These are phyloP conservation scores for Microdochium bolleyi DNA, from an alignment of 2,329 filamentous ascomycete species.

Conservation along the genomic window DNA sequence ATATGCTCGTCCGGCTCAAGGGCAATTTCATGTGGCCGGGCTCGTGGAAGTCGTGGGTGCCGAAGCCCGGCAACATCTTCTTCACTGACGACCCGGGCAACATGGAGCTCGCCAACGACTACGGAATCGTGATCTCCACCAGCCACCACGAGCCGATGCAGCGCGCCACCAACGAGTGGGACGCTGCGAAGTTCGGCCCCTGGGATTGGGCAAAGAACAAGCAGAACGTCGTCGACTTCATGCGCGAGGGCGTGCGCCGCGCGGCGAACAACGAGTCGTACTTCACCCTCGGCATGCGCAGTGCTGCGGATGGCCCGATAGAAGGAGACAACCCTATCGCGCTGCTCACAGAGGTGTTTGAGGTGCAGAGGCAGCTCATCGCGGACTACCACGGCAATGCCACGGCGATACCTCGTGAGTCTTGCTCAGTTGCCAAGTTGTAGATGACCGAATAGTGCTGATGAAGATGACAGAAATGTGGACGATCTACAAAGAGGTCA, in stretches of 20 bases:
- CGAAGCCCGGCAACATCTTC: conserved; percentile 45
- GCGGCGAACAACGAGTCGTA: conserved; percentile 50
- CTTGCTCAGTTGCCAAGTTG: conserved; percentile 4
- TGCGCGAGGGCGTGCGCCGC: conserved; percentile 45
- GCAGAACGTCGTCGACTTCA: conserved; percentile 46
- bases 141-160: conserved; percentile 61
- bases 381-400: conserved; percentile 37
- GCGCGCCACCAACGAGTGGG: conserved; percentile 43
- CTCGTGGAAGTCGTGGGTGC: conserved; percentile 47
- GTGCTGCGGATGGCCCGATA: conserved; percentile 10
- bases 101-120: conserved; percentile 51
- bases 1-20: conserved; percentile 50
- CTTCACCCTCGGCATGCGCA: conserved; percentile 52
- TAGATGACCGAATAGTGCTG: not conserved
- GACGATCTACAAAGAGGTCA: conserved; percentile 70
- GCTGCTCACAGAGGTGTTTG: conserved; percentile 38
- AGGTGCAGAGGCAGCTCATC: conserved; percentile 45
- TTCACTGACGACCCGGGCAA: conserved; percentile 53
- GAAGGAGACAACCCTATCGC: conserved; percentile 9
- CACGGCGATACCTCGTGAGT: conserved; percentile 32
- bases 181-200: conserved; percentile 32
- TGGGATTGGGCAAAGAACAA: conserved; percentile 55
- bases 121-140: conserved; percentile 56
- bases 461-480: conserved; percentile 44
- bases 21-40: conserved; percentile 63